A percentile compares a stretch with the other conserved stretches of the same genome.
Conservation (phyloP, 441 rosid species). For the Pelargonium australe region DNA sequence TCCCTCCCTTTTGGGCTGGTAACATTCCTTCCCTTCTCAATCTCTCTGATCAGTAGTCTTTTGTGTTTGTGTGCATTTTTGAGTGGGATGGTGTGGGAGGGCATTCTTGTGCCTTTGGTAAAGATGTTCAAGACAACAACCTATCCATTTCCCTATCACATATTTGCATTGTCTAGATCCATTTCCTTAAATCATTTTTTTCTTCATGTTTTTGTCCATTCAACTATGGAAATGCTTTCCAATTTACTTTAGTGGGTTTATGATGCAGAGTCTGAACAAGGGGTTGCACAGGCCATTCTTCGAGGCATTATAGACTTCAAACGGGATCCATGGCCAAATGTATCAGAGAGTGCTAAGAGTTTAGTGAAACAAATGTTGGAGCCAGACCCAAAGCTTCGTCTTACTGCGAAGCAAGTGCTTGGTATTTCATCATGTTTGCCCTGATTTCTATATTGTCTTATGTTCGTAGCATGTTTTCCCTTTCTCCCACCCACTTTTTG, state of each 20-base stretch:
- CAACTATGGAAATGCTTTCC: constrained; percentile 1
- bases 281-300: constrained; percentile 97
- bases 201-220: constrained; percentile 8
- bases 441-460: background rate
- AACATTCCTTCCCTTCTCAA: constrained; percentile 18
- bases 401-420: constrained; percentile 90
- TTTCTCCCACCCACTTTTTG: background rate
- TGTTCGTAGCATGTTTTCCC: background rate
- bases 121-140: too few species aligned
- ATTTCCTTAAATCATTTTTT: constrained; percentile 3
- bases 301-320: constrained; percentile 92
- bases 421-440: constrained; percentile 42
- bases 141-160: background rate
- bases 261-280: constrained; percentile 89
- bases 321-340: constrained; percentile 97
- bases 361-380: constrained; percentile 92
- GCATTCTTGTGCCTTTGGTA: too few species aligned
- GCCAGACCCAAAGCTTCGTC: constrained; percentile 88
- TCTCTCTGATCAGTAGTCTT: background rate
- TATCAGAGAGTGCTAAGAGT: constrained; percentile 85
- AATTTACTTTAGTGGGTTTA: constrained; percentile 13
- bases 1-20: constrained; percentile 99
- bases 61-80: background rate
- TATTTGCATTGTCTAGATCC: background rate
- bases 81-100: too few species aligned